Evolutionary conservation across 2,329 filamentous ascomycete species (phyloP).

Genomic region (Fusarium sp.): DNA sequence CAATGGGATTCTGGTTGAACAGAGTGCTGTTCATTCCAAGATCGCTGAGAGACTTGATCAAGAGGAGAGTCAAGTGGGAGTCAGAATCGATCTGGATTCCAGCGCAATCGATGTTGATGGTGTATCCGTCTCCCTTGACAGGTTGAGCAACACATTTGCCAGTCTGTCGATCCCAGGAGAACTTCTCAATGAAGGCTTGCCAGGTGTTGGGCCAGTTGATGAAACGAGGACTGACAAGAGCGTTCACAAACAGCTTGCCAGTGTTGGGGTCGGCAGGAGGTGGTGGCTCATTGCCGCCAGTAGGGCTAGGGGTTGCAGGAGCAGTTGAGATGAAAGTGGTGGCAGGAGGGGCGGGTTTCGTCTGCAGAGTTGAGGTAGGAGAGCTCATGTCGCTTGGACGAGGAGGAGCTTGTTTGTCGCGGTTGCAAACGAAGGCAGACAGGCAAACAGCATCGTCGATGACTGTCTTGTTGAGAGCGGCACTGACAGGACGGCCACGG

Average conservation of each 20-base stretch:
- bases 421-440: conserved; percentile 57
- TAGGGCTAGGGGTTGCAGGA: conserved; percentile 43
- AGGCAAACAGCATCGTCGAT: conserved; percentile 53
- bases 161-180: conserved; percentile 54
- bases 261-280: conserved; percentile 47
- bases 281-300: conserved; percentile 43
- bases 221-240: conserved; percentile 53
- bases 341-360: conserved; percentile 48
- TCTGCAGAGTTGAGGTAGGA: conserved; percentile 51
- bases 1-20: conserved; percentile 55
- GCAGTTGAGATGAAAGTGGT: conserved; percentile 50
- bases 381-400: conserved; percentile 52
- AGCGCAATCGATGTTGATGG: conserved; percentile 52
- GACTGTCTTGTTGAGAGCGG: conserved; percentile 53
- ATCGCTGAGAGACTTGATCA: conserved; percentile 54
- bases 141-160: conserved; percentile 51
- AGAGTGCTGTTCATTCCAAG: conserved; percentile 54
- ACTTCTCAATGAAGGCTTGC: conserved; percentile 54
- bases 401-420: conserved; percentile 49
- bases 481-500: conserved; percentile 54
- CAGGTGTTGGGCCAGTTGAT: conserved; percentile 55
- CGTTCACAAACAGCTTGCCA: conserved; percentile 49
- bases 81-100: conserved; percentile 54
- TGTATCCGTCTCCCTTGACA: conserved; percentile 51
- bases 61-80: conserved; percentile 54